These are phyloP conservation scores for Cucumis cinereus DNA, from an alignment of 306 rosid genomes.

Conservation along the genomic window DNA sequence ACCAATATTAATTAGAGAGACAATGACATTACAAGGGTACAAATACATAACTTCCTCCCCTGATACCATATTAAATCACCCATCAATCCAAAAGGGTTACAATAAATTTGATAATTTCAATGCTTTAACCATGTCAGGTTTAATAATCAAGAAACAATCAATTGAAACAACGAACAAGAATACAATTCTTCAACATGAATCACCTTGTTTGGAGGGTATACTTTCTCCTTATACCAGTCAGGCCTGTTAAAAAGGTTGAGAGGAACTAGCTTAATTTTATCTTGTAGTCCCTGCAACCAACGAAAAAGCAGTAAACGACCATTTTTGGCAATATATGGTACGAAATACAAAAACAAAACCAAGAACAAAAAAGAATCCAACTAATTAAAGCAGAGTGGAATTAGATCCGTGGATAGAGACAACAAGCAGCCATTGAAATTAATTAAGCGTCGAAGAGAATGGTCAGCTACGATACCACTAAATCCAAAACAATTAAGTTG, in stretches of 20 bases:
- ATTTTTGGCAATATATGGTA: neutral
- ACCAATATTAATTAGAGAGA: too few relatives aligned
- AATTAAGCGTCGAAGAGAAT: neutral
- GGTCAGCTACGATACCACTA: neutral
- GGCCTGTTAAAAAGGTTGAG: slow-evolving; percentile 55
- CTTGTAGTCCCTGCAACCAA: slow-evolving; percentile 48
- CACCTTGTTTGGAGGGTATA: slow-evolving; percentile 54
- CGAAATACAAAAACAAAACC: neutral
- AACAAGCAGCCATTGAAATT: neutral
- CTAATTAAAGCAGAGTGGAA: neutral
- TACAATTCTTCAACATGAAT: neutral
- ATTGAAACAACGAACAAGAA: neutral
- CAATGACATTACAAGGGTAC: too few relatives aligned
- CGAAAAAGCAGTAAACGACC: neutral
- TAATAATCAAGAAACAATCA: neutral
- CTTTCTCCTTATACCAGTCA: slow-evolving; percentile 74
- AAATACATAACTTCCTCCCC: too few relatives aligned
- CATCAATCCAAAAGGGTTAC: too few relatives aligned
- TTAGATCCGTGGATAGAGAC: neutral
- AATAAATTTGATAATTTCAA: too few relatives aligned
- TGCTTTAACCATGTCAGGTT: neutral
- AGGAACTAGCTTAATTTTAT: slow-evolving; percentile 57
- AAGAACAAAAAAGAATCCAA: neutral
- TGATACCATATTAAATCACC: too few relatives aligned
- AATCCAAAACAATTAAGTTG: neutral